Evolutionary conservation across 352 stramenopile genomes (phyloP).

Genomic region (Phytophthora vignae): DNA sequence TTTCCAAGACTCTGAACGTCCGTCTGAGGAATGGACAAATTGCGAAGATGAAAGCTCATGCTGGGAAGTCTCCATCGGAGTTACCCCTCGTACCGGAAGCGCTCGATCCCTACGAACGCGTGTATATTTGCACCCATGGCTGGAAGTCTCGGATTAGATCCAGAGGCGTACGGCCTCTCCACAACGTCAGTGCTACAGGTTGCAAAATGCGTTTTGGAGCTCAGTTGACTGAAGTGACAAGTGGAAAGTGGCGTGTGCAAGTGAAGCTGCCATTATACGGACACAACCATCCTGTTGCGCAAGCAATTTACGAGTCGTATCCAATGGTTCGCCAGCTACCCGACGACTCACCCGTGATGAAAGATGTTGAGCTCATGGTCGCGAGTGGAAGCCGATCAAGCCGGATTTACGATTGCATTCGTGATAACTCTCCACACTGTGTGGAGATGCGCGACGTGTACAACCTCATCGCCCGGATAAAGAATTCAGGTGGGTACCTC

Average conservation of each 20-base stretch:
- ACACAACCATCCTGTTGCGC: slow-evolving; percentile 1
- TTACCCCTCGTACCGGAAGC: slow-evolving; percentile 5
- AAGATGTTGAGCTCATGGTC: slow-evolving; percentile 8
- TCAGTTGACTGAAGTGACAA: neutral
- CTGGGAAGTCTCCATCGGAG: neutral
- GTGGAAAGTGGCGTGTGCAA: slow-evolving; percentile 4
- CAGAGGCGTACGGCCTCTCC: neutral
- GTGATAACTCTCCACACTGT: neutral
- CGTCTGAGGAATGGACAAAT: neutral
- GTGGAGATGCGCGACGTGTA: slow-evolving; percentile 14
- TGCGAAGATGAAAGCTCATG: neutral
- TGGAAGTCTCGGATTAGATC: slow-evolving; percentile 7
- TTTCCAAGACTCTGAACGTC: neutral
- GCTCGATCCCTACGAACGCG: slow-evolving; percentile 8
- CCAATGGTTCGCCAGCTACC: slow-evolving; percentile 1
- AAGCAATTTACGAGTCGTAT: slow-evolving; percentile 1
- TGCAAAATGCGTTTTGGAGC: neutral
- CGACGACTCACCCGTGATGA: neutral
- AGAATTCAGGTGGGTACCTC: slow-evolving; percentile 5
- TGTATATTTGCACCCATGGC: slow-evolving; percentile 17
- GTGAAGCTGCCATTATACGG: neutral
- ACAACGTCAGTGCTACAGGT: neutral
- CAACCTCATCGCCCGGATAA: slow-evolving; percentile 14
- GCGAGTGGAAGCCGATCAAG: slow-evolving; percentile 6
- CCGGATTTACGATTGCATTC: slow-evolving; percentile 36